A percentile compares a stretch with the other conserved stretches of the same genome.
phyloP scores from a whole-genome alignment of 192 early-diverging fungal species.

The Rhizophagus sp. region DNA sequence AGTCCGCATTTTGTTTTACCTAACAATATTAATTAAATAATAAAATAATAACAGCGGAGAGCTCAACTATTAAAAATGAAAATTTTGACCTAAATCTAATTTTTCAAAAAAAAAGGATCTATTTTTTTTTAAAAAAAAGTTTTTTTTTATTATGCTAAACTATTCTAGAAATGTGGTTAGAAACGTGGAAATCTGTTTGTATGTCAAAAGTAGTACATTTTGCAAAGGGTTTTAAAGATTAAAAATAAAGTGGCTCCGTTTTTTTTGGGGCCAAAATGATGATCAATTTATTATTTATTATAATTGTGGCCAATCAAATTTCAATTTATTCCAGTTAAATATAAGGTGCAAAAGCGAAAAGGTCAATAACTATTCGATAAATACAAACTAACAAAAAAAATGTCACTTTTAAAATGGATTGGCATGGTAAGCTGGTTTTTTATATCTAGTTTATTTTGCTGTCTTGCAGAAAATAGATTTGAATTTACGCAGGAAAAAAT shows the following conservation, averaged over 20 bases:
- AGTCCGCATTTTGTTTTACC: conserved; percentile 6
- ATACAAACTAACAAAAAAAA: neutral
- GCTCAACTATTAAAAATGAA: neutral
- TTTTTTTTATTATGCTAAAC: too few species aligned
- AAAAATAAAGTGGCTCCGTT: too few species aligned
- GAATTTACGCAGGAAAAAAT: neutral
- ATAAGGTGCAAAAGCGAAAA: neutral
- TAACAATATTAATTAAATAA: too few species aligned
- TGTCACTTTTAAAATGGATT: conserved; percentile 13
- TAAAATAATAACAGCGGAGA: neutral
- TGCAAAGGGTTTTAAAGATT: too few species aligned
- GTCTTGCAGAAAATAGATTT: neutral
- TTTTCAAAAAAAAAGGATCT: too few species aligned
- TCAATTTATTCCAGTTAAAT: neutral
- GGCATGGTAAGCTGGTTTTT: neutral
- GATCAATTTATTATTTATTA: too few species aligned
- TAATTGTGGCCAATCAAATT: neutral
- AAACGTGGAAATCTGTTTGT: too few species aligned
- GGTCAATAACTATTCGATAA: neutral
- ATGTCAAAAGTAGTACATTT: too few species aligned
- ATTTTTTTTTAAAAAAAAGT: too few species aligned
- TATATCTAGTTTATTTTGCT: neutral
- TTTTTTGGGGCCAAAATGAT: too few species aligned
- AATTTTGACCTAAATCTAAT: neutral
- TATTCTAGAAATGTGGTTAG: too few species aligned